Evolutionary conservation across 2,329 filamentous ascomycete species (phyloP).

Genomic region (Blumeria hordei): DNA sequence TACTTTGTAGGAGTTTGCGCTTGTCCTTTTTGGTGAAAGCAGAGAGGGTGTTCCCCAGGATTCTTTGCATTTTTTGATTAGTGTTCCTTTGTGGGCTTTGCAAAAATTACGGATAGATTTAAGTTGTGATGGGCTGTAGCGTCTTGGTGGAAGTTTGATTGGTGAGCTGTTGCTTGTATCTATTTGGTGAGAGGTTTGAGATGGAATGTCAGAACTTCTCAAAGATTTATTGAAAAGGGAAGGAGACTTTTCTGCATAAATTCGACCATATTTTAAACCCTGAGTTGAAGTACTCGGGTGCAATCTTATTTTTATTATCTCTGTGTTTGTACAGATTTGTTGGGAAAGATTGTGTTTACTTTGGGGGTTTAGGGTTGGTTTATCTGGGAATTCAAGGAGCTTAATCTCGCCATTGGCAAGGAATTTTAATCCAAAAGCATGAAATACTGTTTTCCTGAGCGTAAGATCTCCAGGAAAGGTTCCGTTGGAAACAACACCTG

Average conservation of each 20-base stretch:
- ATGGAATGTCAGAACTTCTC: neutral
- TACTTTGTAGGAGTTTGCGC: neutral
- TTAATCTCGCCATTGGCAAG: neutral
- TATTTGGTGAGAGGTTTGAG: neutral
- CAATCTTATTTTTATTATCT: neutral
- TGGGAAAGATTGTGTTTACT: neutral
- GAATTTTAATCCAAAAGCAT: neutral
- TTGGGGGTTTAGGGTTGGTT: neutral
- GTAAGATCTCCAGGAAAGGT: neutral
- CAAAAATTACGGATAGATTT: neutral
- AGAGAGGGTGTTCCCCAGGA: neutral
- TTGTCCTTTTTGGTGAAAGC: neutral
- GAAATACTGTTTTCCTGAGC: neutral
- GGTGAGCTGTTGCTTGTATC: neutral
- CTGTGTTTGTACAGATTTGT: neutral
- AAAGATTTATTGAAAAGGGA: neutral
- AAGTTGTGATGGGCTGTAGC: neutral
- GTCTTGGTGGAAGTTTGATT: neutral
- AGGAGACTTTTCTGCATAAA: neutral
- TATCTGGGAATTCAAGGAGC: neutral
- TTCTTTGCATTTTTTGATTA: neutral
- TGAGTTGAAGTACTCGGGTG: neutral
- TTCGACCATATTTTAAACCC: neutral
- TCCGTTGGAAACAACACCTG: neutral
- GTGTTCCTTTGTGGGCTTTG: neutral